Conservation (phyloP, 2,329 filamentous ascomycete genomes). For the Rhynchosporium graminicola region DNA sequence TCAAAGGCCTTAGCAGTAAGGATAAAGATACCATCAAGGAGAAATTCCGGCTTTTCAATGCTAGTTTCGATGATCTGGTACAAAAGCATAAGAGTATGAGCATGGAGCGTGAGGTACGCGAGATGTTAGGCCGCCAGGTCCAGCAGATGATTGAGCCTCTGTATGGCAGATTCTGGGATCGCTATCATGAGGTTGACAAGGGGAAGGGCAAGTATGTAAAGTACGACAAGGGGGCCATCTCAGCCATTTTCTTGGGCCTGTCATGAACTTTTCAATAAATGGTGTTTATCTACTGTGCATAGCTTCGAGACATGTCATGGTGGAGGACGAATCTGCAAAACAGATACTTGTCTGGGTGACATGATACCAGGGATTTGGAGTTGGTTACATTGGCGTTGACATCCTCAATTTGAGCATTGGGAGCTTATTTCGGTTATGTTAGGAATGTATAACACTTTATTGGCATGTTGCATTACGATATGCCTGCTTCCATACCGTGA, state of each 20-base stretch:
- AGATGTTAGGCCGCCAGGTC: constrained; percentile 78
- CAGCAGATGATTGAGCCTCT: constrained; percentile 91
- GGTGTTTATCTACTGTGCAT: not conserved
- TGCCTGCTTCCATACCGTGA: too few relatives aligned
- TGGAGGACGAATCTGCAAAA: constrained; percentile 9
- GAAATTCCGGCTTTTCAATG: constrained; percentile 92
- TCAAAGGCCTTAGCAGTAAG: constrained; percentile 82
- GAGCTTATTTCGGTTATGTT: too few relatives aligned
- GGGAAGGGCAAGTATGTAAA: constrained; percentile 98
- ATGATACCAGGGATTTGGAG: constrained; percentile 23
- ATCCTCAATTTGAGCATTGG: too few relatives aligned
- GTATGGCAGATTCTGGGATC: constrained; percentile 93
- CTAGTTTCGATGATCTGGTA: constrained; percentile 86
- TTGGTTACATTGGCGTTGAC: not conserved
- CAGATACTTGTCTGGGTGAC: not conserved
- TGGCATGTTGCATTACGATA: too few relatives aligned
- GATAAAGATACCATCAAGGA: constrained; percentile 96
- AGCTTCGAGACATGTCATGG: not conserved
- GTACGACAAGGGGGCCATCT: constrained; percentile 85
- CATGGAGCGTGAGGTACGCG: constrained; percentile 90
- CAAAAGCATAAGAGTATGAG: constrained; percentile 76
- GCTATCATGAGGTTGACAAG: constrained; percentile 97
- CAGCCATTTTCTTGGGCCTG: constrained; percentile 53
- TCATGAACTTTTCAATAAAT: not conserved
- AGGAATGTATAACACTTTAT: too few relatives aligned